Base-by-base conservation (phyloP, 2,329 filamentous ascomycete genomes). In the Dothideomycetes sp. region DNA sequence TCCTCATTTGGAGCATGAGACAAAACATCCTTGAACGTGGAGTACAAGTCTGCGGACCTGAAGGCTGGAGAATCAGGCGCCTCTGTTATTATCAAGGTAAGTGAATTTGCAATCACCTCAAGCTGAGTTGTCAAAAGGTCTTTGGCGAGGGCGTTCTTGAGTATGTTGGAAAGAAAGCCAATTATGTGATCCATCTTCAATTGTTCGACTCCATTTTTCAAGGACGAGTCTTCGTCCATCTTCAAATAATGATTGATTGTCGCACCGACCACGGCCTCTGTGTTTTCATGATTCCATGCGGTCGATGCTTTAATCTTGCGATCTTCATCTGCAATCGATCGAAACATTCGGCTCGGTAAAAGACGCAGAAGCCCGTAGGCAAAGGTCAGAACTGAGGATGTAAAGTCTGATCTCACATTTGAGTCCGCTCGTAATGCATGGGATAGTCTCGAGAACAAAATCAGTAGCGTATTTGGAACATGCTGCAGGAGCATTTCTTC, bases 401-500 rank as follows among this genome's bases (percentile, higher is more conserved):
- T 41, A 29, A 55, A 41, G 30, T 51, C 51, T n/a, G 38, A 29
- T 4, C 24, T 30, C 32, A 10, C n/a, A 11, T 22, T 14, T 12
- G 14, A n/a, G 1, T 19, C 15, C 9, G 31, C 19, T 24, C 22
- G 22, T 22, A 34, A 10, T 4, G 37, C 15, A 2, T 14, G 30
- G 8, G 36, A 33, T 19, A 73, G 57, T 33, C 66, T 65, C 9
- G 64, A 55, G 5, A 77, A 61, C 18, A 82, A 66, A 3, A 79
- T 75, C n/a, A 93, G 60, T 2, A 78, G 72, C 38, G 49, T 44
- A 16, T 93, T 62, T 24, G 89, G 89, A 19, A 88, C 82, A 61
- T 96, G 89, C 16, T 84, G 66, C 2, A 83, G 76, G 12, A 94
- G 62, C 89, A 98, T 96, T 55, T 98, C 93, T 58, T 96, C 91